A percentile compares a stretch with the other conserved stretches of the same genome.
Evolutionary conservation across 163 green algal species (phyloP).

Genomic region (Scenedesmus sp.): DNA sequence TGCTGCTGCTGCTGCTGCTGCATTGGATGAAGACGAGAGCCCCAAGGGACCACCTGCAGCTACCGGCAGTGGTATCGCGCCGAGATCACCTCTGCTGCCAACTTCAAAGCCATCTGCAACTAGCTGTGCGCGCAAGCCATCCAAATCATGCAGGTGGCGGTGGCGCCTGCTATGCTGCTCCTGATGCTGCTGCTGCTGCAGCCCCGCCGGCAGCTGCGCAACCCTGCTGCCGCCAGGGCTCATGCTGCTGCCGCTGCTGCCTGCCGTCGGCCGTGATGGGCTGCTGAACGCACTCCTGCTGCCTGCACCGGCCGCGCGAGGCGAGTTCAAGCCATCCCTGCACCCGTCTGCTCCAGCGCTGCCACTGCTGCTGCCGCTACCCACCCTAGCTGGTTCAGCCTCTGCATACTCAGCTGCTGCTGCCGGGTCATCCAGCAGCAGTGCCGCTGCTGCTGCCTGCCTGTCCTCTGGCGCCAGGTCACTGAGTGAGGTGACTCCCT

Average conservation of each 20-base stretch:
- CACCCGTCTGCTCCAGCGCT: background rate
- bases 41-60: background rate
- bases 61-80: background rate
- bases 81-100: background rate
- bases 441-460: slow-evolving; percentile 27
- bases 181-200: background rate
- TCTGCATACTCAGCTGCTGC: background rate
- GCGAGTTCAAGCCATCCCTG: slow-evolving; percentile 24
- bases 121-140: background rate
- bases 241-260: background rate
- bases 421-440: background rate
- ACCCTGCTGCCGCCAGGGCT: background rate
- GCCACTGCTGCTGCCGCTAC: background rate
- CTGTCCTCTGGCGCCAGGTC: slow-evolving; percentile 16
- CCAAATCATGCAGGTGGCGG: background rate
- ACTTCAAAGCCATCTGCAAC: background rate
- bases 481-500: background rate
- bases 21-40: background rate
- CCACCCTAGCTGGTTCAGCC: background rate
- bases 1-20: background rate
- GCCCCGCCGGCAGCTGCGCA: background rate
- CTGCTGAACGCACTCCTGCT: background rate
- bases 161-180: background rate
- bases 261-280: background rate
- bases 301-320: background rate